phyloP scores from a whole-genome alignment of 768 basidiomycete genomes.

The Strobilomyces echinocephalus region DNA sequence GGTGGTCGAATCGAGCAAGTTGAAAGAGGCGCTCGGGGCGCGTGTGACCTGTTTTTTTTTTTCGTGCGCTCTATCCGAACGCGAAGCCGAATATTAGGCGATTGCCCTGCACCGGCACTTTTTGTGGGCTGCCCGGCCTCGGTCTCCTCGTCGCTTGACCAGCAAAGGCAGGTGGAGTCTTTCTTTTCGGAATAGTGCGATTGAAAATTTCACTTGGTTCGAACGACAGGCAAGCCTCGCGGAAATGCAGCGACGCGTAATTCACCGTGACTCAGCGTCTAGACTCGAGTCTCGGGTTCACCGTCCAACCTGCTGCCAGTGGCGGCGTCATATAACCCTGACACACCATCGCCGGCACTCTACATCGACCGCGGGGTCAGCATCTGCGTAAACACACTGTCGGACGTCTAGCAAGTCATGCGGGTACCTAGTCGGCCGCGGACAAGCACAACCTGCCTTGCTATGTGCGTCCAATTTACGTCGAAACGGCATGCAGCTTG shows the following conservation, averaged over 20 bases:
- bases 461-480: slow-evolving; percentile 19
- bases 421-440: neutral
- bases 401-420: slow-evolving; percentile 5
- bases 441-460: slow-evolving; percentile 5
- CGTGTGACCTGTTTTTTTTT: neutral
- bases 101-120: slow-evolving; percentile 5
- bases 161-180: slow-evolving; percentile 12
- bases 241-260: neutral
- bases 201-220: slow-evolving; percentile 5
- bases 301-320: too few relatives aligned
- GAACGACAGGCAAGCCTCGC: slow-evolving; percentile 7
- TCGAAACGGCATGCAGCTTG: slow-evolving; percentile 7
- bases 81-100: neutral
- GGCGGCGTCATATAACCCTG: neutral
- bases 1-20: slow-evolving; percentile 15
- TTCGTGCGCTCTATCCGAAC: slow-evolving; percentile 14
- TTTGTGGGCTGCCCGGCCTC: neutral
- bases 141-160: neutral
- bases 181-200: neutral
- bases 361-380: neutral
- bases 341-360: neutral
- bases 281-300: too few relatives aligned
- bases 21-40: slow-evolving; percentile 9
- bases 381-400: slow-evolving; percentile 6
- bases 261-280: too few relatives aligned